Evolutionary conservation across 1,284 basidiomycete genomes (phyloP).

Genomic region (Uromyces viciae-fabae): DNA sequence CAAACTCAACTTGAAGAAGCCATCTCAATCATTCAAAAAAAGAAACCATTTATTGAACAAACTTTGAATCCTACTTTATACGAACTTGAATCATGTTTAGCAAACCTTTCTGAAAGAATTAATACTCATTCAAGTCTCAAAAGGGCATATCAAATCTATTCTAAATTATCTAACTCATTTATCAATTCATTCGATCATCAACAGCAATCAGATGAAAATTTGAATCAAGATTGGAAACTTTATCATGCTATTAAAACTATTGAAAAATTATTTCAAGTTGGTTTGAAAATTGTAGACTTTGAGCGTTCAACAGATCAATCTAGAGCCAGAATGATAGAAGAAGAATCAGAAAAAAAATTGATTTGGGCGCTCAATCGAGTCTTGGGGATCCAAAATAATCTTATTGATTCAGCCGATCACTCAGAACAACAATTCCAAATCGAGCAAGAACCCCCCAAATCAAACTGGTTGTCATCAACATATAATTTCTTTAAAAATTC

Average conservation of each 20-base stretch:
- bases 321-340: background rate
- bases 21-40: constrained; percentile 45
- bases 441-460: background rate
- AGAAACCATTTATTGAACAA: constrained; percentile 9
- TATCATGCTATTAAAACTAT: constrained; percentile 27
- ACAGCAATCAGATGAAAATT: background rate
- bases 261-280: constrained; percentile 9
- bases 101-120: constrained; percentile 49
- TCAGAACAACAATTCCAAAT: background rate
- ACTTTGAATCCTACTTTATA: constrained; percentile 48
- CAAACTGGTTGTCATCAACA: background rate
- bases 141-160: constrained; percentile 29
- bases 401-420: background rate
- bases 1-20: constrained; percentile 50
- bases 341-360: constrained; percentile 19
- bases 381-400: background rate
- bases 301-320: background rate
- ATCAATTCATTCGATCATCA: background rate
- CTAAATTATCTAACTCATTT: constrained; percentile 28
- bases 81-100: constrained; percentile 50
- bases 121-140: constrained; percentile 38
- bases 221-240: background rate
- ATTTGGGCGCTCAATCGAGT: constrained; percentile 35
- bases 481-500: no score
- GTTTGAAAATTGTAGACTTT: constrained; percentile 18